These are phyloP conservation scores for Ceratocystis diversiconidia DNA, from an alignment of 2,329 filamentous ascomycete genomes.

Conservation along the genomic window DNA sequence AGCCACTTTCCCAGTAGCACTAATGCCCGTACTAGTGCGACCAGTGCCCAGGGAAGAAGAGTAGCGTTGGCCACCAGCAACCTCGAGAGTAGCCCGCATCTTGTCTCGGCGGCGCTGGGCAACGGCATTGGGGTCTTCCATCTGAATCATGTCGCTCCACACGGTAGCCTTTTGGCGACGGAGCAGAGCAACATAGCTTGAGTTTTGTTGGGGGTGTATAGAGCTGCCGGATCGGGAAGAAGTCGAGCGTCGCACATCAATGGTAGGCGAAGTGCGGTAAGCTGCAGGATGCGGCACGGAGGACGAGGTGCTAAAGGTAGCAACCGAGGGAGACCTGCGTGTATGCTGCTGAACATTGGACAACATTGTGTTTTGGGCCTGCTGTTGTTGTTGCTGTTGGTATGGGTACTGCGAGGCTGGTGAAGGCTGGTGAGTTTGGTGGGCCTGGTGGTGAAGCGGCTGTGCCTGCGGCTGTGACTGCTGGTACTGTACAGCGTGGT, in stretches of 20 bases:
- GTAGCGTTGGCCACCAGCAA: constrained; percentile 45
- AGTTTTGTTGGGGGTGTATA: constrained; percentile 31
- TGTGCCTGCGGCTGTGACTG: constrained; percentile 13
- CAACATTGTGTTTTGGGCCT: constrained; percentile 22
- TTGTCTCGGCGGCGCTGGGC: constrained; percentile 80
- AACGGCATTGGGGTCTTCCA: constrained; percentile 71
- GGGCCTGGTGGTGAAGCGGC: constrained; percentile 11
- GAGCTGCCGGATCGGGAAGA: constrained; percentile 58
- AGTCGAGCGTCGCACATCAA: constrained; percentile 58
- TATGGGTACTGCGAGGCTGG: constrained; percentile 7
- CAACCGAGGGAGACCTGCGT: constrained; percentile 49
- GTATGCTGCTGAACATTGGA: constrained; percentile 27
- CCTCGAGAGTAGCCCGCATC: constrained; percentile 70
- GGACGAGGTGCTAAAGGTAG: constrained; percentile 57
- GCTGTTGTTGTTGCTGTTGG: constrained; percentile 22
- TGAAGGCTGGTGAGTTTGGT: not conserved
- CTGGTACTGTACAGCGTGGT: constrained; percentile 8
- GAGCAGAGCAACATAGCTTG: constrained; percentile 89
- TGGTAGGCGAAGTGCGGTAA: constrained; percentile 41
- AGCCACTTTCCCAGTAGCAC: constrained; percentile 49
- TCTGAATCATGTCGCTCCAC: constrained; percentile 90
- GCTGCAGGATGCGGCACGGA: constrained; percentile 47
- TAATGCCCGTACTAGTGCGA: constrained; percentile 49
- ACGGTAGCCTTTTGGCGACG: constrained; percentile 95
- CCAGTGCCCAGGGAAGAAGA: constrained; percentile 31